Conservation (phyloP, 257 asterid genomes). For the Solanum sitiens region DNA sequence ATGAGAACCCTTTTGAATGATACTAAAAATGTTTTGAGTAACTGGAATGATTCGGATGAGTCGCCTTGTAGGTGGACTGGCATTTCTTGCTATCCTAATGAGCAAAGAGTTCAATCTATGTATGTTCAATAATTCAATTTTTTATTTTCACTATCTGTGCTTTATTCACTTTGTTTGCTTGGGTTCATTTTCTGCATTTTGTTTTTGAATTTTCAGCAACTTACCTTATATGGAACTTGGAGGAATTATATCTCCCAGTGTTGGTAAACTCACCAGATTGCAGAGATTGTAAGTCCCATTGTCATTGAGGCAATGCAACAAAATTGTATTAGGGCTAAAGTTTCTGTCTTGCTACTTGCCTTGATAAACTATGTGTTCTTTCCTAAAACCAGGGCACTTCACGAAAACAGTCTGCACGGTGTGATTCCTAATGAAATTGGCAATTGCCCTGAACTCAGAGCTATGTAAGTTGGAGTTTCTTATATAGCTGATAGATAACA, state of each 20-base stretch:
- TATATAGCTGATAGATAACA: neutral
- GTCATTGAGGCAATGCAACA: neutral
- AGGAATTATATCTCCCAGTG: conserved; percentile 76
- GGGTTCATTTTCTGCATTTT: neutral
- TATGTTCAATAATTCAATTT: conserved; percentile 12
- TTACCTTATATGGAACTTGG: conserved; percentile 82
- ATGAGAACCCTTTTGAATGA: conserved; percentile 73
- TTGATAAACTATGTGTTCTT: neutral
- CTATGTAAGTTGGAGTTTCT: conserved; percentile 47
- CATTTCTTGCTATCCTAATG: conserved; percentile 61
- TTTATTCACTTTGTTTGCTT: neutral
- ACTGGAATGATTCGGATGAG: conserved; percentile 70
- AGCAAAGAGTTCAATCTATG: conserved; percentile 77
- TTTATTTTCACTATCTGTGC: neutral
- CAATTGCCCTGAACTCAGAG: conserved; percentile 73
- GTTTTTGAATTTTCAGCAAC: conserved; percentile 37
- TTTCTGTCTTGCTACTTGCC: neutral
- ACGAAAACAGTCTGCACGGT: conserved; percentile 85
- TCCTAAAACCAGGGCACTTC: conserved; percentile 64
- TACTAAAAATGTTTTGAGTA: conserved; percentile 50
- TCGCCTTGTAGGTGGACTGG: conserved; percentile 92
- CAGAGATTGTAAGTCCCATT: conserved; percentile 68
- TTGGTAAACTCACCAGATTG: conserved; percentile 59
- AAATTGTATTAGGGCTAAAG: neutral
- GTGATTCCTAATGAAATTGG: conserved; percentile 63